Evolutionary conservation across 352 stramenopile genomes (phyloP).

Genomic region (Phytophthora citrophthora): DNA sequence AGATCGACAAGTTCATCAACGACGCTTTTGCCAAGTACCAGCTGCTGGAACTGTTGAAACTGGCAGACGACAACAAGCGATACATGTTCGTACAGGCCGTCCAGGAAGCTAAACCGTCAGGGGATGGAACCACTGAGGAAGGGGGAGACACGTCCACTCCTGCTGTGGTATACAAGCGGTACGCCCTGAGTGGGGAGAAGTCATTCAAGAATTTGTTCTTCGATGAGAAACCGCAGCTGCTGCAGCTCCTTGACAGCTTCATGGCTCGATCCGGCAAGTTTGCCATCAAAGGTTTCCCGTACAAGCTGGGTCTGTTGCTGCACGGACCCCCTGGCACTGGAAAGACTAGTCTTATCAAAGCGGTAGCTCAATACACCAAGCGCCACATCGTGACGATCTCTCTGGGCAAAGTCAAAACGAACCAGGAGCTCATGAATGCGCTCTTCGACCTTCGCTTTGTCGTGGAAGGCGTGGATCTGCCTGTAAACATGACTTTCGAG

Average conservation of each 20-base stretch:
- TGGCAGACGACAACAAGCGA: constrained; percentile 44
- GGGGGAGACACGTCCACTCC: constrained; percentile 1
- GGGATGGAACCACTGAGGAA: constrained; percentile 5
- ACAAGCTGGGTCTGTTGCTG: constrained; percentile 90
- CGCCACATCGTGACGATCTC: constrained; percentile 82
- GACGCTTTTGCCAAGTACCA: constrained; percentile 48
- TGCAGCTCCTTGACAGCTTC: constrained; percentile 83
- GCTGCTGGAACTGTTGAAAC: constrained; percentile 36
- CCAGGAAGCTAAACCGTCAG: constrained; percentile 8
- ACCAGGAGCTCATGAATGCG: constrained; percentile 84
- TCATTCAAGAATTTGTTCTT: constrained; percentile 92
- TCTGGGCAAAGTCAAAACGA: constrained; percentile 78
- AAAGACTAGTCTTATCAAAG: constrained; percentile 93
- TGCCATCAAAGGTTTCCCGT: constrained; percentile 86
- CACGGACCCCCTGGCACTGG: constrained; percentile 89
- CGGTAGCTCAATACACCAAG: constrained; percentile 82
- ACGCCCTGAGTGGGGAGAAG: constrained; percentile 85
- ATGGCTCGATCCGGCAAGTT: constrained; percentile 77
- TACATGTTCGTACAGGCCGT: constrained; percentile 55
- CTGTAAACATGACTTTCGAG: constrained; percentile 74
- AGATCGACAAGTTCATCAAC: constrained; percentile 50
- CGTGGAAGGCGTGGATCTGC: constrained; percentile 66
- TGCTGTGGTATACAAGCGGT: constrained; percentile 62
- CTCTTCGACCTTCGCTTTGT: constrained; percentile 76
- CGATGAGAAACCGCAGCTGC: constrained; percentile 69